Base-by-base conservation (phyloP, 169 alveolate species). In the Eimeria praecox region DNA sequence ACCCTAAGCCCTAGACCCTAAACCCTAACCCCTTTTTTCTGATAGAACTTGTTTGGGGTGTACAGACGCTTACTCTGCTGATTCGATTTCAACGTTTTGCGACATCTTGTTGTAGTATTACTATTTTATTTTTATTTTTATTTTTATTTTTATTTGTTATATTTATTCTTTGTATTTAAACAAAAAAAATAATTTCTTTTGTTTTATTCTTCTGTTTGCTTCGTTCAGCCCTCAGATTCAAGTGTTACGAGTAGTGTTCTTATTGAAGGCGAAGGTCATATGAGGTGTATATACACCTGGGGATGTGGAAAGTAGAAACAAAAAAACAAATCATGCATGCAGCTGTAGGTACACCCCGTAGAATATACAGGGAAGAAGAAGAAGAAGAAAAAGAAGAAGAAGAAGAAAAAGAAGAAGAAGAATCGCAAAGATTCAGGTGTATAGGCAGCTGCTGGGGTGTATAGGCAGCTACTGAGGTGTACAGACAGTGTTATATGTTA, bases 61-160 rank as follows among this genome's bases (percentile, higher is more conserved):
- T 27, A 88, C 44, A 56, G 42, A 16, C 88, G 22, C 88, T 35
- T 78, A 92, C 96, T 92, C 96, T 4, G 96, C 90, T 3, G 96
- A 92, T 24, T 92, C 96, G 62, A 75, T 52, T 96, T 95, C 78
- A 92, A 92, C 30, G 97, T 96, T 49, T 83, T 96, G 42, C 86
- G 88, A 73, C 92, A 87, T 90, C 52, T 40, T 49, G 66, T 44
- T 35, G 27, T 35, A 40, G n/a, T 12, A 30, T 30, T 14, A 12
- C 20, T n/a, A n/a, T 12, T 69, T 69, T 69, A 0, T 30, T 14
- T 24, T 66, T 24, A 14, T 27, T 30, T 66, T 0, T 24, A 66
- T 66, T 30, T 33, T 35, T 69, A 33, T 33, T 69, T 69, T 22
- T 33, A n/a, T 66, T n/a, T 6, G 6, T 24, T 64, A 12, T 64